A percentile compares a stretch with the other conserved stretches of the same genome.
Conservation (phyloP, 305 asterid species). For the Lippia alba region DNA sequence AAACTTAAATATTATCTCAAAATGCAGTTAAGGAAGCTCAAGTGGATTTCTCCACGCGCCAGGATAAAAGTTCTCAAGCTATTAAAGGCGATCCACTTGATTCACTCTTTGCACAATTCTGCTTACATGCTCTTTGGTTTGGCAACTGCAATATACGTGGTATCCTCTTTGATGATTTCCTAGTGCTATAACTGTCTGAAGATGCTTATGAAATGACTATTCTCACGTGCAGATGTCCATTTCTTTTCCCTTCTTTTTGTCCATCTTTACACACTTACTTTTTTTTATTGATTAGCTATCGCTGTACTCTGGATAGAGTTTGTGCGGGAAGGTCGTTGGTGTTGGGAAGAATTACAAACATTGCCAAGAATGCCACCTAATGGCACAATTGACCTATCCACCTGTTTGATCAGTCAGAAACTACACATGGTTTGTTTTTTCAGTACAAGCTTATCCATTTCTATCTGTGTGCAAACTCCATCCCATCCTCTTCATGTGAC, state of each 20-base stretch:
- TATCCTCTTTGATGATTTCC: constrained; percentile 39
- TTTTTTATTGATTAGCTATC: constrained; percentile 64
- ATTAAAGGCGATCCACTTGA: constrained; percentile 91
- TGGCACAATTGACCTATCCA: constrained; percentile 83
- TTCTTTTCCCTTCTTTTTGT: constrained; percentile 19
- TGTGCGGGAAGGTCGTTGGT: constrained; percentile 96
- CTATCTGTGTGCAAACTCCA: background rate
- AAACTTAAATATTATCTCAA: constrained; percentile 22
- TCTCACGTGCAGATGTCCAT: background rate
- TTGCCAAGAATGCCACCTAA: constrained; percentile 80
- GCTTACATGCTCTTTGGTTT: constrained; percentile 97
- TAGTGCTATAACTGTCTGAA: constrained; percentile 18
- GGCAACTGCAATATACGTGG: constrained; percentile 98
- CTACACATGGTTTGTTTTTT: constrained; percentile 82
- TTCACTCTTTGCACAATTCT: constrained; percentile 92
- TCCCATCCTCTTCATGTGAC: background rate
- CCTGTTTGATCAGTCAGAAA: constrained; percentile 92
- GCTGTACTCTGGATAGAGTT: constrained; percentile 99
- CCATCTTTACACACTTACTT: constrained; percentile 27
- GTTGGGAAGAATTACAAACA: constrained; percentile 98
- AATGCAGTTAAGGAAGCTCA: constrained; percentile 52
- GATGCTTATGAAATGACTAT: constrained; percentile 17
- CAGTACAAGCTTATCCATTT: constrained; percentile 14
- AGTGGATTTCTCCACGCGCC: constrained; percentile 47
- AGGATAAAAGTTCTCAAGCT: constrained; percentile 71